phyloP scores from a whole-genome alignment of 2,329 filamentous ascomycete species.

The Periconia digitata region DNA sequence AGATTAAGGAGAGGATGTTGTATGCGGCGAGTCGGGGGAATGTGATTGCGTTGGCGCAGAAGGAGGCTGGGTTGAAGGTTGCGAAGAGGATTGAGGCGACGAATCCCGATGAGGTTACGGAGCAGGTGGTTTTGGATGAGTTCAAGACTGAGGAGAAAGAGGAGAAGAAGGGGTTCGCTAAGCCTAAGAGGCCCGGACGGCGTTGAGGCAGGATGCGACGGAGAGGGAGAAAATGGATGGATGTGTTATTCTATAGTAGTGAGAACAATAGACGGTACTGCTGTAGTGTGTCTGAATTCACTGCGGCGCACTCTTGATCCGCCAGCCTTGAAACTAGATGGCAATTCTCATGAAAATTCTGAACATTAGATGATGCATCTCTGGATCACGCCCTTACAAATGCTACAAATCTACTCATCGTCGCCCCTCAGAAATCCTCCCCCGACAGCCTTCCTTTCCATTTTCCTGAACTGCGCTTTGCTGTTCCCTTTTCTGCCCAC shows the following conservation, averaged over 20 bases:
- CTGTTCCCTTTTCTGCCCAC: constrained; percentile 13
- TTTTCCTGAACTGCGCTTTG: constrained; percentile 21
- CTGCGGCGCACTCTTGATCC: too few relatives aligned
- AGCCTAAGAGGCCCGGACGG: constrained; percentile 78
- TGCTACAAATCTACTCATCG: constrained; percentile 10
- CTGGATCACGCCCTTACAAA: too few relatives aligned
- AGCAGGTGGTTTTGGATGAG: constrained; percentile 65
- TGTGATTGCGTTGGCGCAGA: constrained; percentile 66
- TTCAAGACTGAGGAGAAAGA: constrained; percentile 69
- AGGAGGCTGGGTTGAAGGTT: constrained; percentile 65
- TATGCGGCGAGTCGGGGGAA: constrained; percentile 66
- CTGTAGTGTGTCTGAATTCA: too few relatives aligned
- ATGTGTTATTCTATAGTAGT: too few relatives aligned
- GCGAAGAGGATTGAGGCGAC: constrained; percentile 70
- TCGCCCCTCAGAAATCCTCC: constrained; percentile 35
- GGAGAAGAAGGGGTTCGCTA: constrained; percentile 70
- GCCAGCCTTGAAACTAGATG: too few relatives aligned
- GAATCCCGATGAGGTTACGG: constrained; percentile 70
- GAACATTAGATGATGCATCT: too few relatives aligned
- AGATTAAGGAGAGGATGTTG: constrained; percentile 83
- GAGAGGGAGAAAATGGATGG: too few relatives aligned
- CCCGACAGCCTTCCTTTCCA: constrained; percentile 32
- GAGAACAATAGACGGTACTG: too few relatives aligned
- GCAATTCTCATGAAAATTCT: too few relatives aligned
- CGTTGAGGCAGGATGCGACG: constrained; percentile 33